Evolutionary conservation across 495 filamentous ascomycete genomes (phyloP).

Genomic region (Penicillium flavigenum): DNA sequence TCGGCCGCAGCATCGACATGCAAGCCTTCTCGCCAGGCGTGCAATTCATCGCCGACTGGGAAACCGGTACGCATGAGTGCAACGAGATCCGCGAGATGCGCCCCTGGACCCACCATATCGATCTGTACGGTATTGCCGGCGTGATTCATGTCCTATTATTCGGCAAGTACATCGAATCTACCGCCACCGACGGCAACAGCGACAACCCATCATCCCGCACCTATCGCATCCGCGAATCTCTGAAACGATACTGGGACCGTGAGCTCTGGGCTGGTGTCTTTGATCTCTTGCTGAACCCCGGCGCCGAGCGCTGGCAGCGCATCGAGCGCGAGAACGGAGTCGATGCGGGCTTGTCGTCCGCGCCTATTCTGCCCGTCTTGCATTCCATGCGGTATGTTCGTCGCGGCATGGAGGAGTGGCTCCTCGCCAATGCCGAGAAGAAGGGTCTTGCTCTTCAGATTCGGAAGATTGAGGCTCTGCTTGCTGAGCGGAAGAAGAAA

Average conservation of each 20-base stretch:
- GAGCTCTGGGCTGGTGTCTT: constrained; percentile 86
- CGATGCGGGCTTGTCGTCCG: neutral
- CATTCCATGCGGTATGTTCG: constrained; percentile 63
- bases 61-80: constrained; percentile 78
- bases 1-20: constrained; percentile 95
- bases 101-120: constrained; percentile 94
- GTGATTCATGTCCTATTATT: constrained; percentile 85
- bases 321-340: constrained; percentile 58
- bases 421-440: constrained; percentile 78
- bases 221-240: constrained; percentile 67
- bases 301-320: constrained; percentile 45
- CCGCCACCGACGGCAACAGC: constrained; percentile 45
- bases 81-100: constrained; percentile 89
- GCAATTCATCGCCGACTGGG: constrained; percentile 94
- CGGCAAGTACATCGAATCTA: constrained; percentile 89
- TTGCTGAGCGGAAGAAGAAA: constrained; percentile 65
- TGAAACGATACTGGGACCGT: constrained; percentile 95
- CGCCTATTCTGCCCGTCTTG: constrained; percentile 59
- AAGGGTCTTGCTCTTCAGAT: constrained; percentile 60
- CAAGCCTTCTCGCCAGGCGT: constrained; percentile 71
- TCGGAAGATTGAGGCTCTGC: constrained; percentile 62
- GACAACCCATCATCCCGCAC: constrained; percentile 35
- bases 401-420: constrained; percentile 80
- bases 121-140: constrained; percentile 88
- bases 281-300: constrained; percentile 83